Evolutionary conservation across 2,329 filamentous ascomycete species (phyloP).

Genomic region (Periconia sp.): DNA sequence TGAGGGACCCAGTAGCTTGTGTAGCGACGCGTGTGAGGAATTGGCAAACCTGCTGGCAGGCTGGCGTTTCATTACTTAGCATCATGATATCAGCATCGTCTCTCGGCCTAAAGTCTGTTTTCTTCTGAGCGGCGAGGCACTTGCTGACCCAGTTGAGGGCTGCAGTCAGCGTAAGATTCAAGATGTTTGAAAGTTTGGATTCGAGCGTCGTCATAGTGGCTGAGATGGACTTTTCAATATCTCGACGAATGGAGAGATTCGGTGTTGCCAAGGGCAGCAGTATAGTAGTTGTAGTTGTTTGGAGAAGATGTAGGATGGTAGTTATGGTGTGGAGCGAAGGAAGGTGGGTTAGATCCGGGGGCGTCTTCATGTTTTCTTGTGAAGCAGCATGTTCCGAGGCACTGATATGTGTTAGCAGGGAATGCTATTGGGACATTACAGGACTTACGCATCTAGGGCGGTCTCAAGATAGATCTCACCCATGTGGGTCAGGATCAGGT

Average conservation of each 20-base stretch:
- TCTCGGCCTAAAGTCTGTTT: constrained; percentile 86
- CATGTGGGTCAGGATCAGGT: constrained; percentile 84
- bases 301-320: constrained; percentile 90
- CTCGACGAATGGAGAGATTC: constrained; percentile 87
- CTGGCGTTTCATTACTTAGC: constrained; percentile 68
- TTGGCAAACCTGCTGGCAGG: constrained; percentile 79
- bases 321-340: constrained; percentile 80
- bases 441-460: constrained; percentile 64
- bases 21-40: constrained; percentile 76
- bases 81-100: constrained; percentile 66
- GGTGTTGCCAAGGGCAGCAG: constrained; percentile 87
- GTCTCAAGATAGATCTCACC: constrained; percentile 79
- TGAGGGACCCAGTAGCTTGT: constrained; percentile 71
- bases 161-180: constrained; percentile 74
- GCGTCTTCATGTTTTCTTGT: constrained; percentile 80
- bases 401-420: constrained; percentile 26
- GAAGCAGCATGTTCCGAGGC: constrained; percentile 71
- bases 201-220: constrained; percentile 78
- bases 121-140: constrained; percentile 78
- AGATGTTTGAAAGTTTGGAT: constrained; percentile 76
- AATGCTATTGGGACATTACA: not conserved
- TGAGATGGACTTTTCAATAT: constrained; percentile 84
- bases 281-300: constrained; percentile 88
- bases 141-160: constrained; percentile 77
- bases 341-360: constrained; percentile 88